phyloP scores from a whole-genome alignment of 2,329 filamentous ascomycete species.

The Emmonsiellopsis sp. region DNA sequence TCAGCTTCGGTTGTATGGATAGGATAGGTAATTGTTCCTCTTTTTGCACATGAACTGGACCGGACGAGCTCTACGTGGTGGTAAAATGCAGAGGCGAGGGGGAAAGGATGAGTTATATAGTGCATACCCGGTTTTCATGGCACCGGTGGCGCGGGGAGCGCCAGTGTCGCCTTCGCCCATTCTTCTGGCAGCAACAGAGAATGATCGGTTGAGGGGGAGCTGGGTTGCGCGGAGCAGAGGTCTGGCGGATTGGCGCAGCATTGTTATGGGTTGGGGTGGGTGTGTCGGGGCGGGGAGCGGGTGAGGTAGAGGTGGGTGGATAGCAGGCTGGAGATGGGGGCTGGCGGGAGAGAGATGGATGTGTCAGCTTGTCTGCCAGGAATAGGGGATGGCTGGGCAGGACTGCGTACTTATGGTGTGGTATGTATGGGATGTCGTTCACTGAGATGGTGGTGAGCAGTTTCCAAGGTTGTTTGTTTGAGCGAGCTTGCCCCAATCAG shows the following conservation, averaged over 20 bases:
- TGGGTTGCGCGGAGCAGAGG: constrained; percentile 47
- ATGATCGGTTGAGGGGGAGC: constrained; percentile 44
- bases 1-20: background rate
- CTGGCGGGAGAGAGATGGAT: background rate
- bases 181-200: constrained; percentile 53
- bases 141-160: constrained; percentile 27
- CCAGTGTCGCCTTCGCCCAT: constrained; percentile 67
- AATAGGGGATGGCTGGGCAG: background rate
- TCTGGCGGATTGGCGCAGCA: constrained; percentile 60
- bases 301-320: background rate
- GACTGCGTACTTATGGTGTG: too few relatives aligned
- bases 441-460: too few relatives aligned
- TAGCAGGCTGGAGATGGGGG: too few relatives aligned
- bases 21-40: too few relatives aligned
- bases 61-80: too few relatives aligned
- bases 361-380: background rate
- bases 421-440: too few relatives aligned
- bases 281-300: background rate
- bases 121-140: constrained; percentile 29
- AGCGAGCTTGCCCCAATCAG: too few relatives aligned
- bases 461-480: too few relatives aligned
- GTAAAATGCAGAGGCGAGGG: too few relatives aligned
- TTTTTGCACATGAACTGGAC: too few relatives aligned
- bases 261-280: constrained; percentile 29
- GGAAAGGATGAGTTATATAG: background rate